These are phyloP conservation scores for Rhodamnia argentea DNA, from an alignment of 345 rosid species.

Conservation along the genomic window DNA sequence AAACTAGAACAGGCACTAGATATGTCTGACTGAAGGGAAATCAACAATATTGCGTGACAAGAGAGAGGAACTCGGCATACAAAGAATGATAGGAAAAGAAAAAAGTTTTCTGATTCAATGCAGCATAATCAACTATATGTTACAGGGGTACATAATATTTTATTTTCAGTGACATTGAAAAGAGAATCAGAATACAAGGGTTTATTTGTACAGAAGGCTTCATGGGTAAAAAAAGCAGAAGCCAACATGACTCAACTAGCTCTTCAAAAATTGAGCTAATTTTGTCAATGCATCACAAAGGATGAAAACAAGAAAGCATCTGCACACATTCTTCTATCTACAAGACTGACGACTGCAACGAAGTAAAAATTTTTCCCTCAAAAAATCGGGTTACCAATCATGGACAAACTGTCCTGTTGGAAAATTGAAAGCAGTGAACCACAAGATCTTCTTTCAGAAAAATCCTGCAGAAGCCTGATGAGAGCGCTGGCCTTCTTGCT, in stretches of 20 bases:
- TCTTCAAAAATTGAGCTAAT: slow-evolving; percentile 14
- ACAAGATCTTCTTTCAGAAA: slow-evolving; percentile 37
- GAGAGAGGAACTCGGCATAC: background rate
- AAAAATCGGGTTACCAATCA: slow-evolving; percentile 42
- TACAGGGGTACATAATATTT: background rate
- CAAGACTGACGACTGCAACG: slow-evolving; percentile 1
- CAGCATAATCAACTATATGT: background rate
- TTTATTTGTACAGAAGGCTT: slow-evolving; percentile 13
- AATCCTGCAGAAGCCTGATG: slow-evolving; percentile 60
- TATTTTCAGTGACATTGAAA: background rate
- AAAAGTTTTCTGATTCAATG: background rate
- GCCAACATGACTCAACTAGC: slow-evolving; percentile 17
- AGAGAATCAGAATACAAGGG: slow-evolving; percentile 6
- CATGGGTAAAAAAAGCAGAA: slow-evolving; percentile 4
- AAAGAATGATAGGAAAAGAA: background rate
- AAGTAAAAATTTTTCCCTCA: slow-evolving; percentile 1
- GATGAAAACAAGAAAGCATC: background rate
- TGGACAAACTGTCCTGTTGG: slow-evolving; percentile 41
- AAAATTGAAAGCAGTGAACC: slow-evolving; percentile 16
- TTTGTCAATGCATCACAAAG: background rate
- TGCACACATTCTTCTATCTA: slow-evolving; percentile 5
- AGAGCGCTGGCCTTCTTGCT: slow-evolving; percentile 68
- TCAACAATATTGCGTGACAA: background rate
- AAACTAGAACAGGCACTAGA: slow-evolving; percentile 27
- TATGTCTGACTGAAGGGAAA: slow-evolving; percentile 10